These are phyloP conservation scores for Brassica incana DNA, from an alignment of 345 rosid species.

Conservation along the genomic window DNA sequence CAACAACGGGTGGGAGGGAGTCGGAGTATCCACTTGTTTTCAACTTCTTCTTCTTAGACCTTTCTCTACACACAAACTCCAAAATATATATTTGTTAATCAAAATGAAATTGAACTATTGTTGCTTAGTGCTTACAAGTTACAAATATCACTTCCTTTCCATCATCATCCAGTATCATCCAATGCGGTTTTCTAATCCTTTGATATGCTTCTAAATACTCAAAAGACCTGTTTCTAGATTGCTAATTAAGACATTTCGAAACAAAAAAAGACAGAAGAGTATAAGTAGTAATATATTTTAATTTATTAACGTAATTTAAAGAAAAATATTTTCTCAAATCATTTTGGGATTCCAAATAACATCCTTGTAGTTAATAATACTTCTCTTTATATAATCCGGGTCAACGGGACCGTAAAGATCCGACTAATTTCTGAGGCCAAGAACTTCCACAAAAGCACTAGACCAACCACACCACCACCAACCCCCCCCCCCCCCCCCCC, in stretches of 20 bases:
- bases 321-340: neutral
- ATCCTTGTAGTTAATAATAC: neutral
- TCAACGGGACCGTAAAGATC: neutral
- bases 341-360: neutral
- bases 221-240: neutral
- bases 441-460: no score
- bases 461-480: no score
- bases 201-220: neutral
- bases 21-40: conserved; percentile 63
- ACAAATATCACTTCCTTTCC: neutral
- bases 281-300: neutral
- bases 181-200: neutral
- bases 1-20: conserved; percentile 41
- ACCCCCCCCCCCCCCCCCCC: no score
- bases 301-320: neutral
- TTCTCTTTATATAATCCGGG: neutral
- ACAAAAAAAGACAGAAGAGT: neutral
- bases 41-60: conserved; percentile 52
- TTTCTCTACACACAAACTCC: conserved; percentile 34
- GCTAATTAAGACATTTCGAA: neutral
- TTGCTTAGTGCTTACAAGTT: neutral
- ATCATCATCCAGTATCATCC: neutral
- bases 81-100: neutral
- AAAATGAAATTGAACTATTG: neutral
- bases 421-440: neutral